Percentiles rank a stretch among this genome's conserved stretches.
phyloP scores from a whole-genome alignment of 2,329 filamentous ascomycete species.

The Alternaria hordeiaustralica region DNA sequence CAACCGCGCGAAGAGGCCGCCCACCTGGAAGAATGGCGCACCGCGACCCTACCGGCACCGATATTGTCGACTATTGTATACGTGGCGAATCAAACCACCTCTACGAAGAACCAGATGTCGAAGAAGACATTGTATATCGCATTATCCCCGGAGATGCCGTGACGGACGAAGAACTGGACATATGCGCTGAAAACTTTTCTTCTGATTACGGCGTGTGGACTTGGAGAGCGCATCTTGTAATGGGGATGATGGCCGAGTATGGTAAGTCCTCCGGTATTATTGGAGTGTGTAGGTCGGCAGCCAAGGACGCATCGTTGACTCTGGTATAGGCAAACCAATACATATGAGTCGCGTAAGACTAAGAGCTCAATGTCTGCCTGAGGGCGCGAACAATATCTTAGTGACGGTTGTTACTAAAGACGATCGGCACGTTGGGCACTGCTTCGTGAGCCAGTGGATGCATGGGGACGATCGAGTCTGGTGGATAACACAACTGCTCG shows the following conservation, averaged over 20 bases:
- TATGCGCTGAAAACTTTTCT: slow-evolving; percentile 1
- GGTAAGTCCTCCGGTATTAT: neutral
- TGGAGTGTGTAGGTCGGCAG: neutral
- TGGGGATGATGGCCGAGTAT: neutral
- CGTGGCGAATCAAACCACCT: slow-evolving; percentile 3
- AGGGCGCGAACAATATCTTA: slow-evolving; percentile 9
- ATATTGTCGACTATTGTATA: slow-evolving; percentile 1
- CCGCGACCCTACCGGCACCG: neutral
- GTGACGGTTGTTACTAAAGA: slow-evolving; percentile 1
- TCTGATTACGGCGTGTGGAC: slow-evolving; percentile 2
- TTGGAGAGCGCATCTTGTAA: neutral
- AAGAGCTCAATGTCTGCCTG: neutral
- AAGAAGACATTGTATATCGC: slow-evolving; percentile 9
- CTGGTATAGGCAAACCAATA: neutral
- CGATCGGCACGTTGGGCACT: slow-evolving; percentile 7
- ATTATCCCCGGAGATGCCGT: slow-evolving; percentile 3
- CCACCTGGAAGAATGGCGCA: neutral
- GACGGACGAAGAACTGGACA: neutral
- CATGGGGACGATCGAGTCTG: slow-evolving; percentile 6
- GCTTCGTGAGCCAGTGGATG: slow-evolving; percentile 16
- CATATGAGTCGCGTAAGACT: neutral
- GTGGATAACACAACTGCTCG: slow-evolving; percentile 20
- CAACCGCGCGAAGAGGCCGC: neutral
- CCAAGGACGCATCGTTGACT: neutral
- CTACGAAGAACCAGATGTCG: slow-evolving; percentile 4